Evolutionary conservation across 2,329 filamentous ascomycete genomes (phyloP), one percentile per base, ranked within the genome.

Genomic region (Fusarium multiceps): DNA sequence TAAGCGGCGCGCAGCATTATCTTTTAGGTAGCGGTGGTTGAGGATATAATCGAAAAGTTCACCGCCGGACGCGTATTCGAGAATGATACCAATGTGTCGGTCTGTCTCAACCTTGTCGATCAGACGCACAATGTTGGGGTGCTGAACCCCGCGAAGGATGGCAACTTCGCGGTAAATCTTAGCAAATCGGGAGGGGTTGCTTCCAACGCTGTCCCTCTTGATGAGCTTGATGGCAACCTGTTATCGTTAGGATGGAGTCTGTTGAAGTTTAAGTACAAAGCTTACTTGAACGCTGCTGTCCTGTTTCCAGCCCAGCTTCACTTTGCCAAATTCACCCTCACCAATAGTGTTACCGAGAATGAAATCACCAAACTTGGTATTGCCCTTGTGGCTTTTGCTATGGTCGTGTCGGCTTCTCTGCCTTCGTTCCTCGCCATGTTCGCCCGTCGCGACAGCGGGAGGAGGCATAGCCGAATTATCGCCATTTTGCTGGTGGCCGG

Each of bases 21-120:
- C 96, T 79, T 98, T 98, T 28, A 99, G 86, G 79, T 98, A 99
- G 67, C 96, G 90, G 79, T 99, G 94, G 77, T 97, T 97, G 65
- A 99, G 85, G 74, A 99, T 99, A 81, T 98, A 97, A 81, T 99
- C 96, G 80, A 99, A 99, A 4, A 99, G 88, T 80, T 99, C 96
- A 64, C 96, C 96, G 21, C 96, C 96, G 1, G 96, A 99, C 7
- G 96, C 96, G 78, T 99, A 99, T 81, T 99, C 96, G 74, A 99
- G 88, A 74, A 99, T 97, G 76, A 99, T 98, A 71, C 96, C 96
- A 80, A 98, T 99, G 75, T 98, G 94, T 71, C 93, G 89, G 77
- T 98, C 94, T 0, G 96, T 98, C 81, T 98, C 95, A 30, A 98
- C 94, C 93, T 99, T 98, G 82, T 99, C 97, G 81, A 98, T 95